Base-by-base conservation (phyloP, 257 asterid genomes). In the Avicennia marina region DNA sequence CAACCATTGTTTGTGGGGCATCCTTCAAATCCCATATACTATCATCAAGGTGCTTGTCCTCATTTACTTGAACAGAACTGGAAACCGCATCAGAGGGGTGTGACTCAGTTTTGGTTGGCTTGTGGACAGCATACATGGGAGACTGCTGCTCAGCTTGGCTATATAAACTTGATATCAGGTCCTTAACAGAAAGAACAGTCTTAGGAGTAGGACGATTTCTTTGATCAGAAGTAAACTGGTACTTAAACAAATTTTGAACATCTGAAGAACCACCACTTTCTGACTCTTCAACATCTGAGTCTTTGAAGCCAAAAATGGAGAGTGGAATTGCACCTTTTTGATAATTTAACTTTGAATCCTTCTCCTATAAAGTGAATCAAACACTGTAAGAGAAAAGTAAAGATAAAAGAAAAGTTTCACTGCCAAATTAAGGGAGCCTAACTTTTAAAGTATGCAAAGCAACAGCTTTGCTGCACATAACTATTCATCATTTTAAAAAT, bases 261-360 rank as follows among this genome's bases (percentile, higher is more conserved):
- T 76, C 84, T 40, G 67, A 70, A 49, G 74, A 74, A 58, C 58
- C 75, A 62, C 70, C 81, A 41, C 20, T 53, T 64, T 76, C 84
- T 56, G 74, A 74, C 64, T 82, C 93, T 73, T 80, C 87, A 44
- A 64, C 70, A 3, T 76, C 86, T 56, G 74, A 74, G 62, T 82
- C 93, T 71, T 80, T 84, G 41, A 63, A 70, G 6, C 93, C 90
- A 68, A 81, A 82, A 65, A 88, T 70, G 34, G 90, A 80, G 57
- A 88, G 73, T 29, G 87, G 88, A 62, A 88, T 67, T 10, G 86
- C 77, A 27, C 76, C 80, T 62, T 52, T 66, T 49, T 68, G 75
- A 56, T 72, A 42, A 53, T 75, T 72, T 36, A 15, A 65, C 60
- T 47, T 54, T 8, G 43, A 50, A 64, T 72, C 80, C 39, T 68